phyloP scores from a whole-genome alignment of 2,329 filamentous ascomycete genomes.

The Dactylonectria estremocensis region DNA sequence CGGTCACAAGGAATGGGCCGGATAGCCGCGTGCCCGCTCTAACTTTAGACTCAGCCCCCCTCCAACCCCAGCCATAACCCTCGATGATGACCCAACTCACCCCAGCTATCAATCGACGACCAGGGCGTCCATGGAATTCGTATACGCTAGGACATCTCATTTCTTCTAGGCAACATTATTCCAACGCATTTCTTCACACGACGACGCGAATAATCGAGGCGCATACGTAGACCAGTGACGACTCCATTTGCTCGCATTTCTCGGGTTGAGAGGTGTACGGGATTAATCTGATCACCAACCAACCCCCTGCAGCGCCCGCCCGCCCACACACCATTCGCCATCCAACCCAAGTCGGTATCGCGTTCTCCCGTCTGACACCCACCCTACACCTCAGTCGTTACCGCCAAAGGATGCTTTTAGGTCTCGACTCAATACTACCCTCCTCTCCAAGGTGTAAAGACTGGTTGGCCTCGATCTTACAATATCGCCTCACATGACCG shows the following conservation, averaged over 20 bases:
- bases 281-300: not conserved
- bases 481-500: slow-evolving; percentile 15
- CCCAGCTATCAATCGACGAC: not conserved
- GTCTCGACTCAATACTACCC: slow-evolving; percentile 18
- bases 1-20: slow-evolving; percentile 2
- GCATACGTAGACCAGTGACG: slow-evolving; percentile 11
- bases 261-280: slow-evolving; percentile 17
- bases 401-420: slow-evolving; percentile 14
- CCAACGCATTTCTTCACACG: not conserved
- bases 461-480: slow-evolving; percentile 7
- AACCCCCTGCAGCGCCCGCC: slow-evolving; percentile 1
- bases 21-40: slow-evolving; percentile 15
- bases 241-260: slow-evolving; percentile 24
- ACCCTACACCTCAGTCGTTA: slow-evolving; percentile 17
- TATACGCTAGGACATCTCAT: not conserved
- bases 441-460: slow-evolving; percentile 1
- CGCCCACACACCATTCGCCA: slow-evolving; percentile 8
- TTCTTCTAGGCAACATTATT: not conserved
- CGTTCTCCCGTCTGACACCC: slow-evolving; percentile 47
- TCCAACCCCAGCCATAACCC: not conserved
- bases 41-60: slow-evolving; percentile 20
- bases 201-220: not conserved
- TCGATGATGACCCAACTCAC: not conserved
- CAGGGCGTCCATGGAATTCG: no score
- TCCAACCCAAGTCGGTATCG: slow-evolving; percentile 30